Evolutionary conservation across 345 rosid genomes (phyloP).

Genomic region (Syzygium aromaticum): DNA sequence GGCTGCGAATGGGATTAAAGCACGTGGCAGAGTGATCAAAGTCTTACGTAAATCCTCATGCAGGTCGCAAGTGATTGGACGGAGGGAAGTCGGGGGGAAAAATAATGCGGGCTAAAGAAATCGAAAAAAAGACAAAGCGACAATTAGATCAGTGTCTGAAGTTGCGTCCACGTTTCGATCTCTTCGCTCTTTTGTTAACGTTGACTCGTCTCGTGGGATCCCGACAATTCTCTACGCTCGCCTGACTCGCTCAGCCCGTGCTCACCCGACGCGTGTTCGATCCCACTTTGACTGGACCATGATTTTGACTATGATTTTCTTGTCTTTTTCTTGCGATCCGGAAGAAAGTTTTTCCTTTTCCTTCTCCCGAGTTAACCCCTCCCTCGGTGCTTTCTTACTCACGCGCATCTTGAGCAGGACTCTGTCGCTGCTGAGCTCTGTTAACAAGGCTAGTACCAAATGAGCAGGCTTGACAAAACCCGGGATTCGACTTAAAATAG

Average conservation of each 20-base stretch:
- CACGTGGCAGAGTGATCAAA: not conserved
- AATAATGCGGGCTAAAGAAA: not conserved
- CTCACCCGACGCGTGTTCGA: not conserved
- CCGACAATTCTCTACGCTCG: not conserved
- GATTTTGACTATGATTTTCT: not conserved
- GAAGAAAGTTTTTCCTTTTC: not conserved
- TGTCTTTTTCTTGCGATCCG: not conserved
- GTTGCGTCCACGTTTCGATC: slow-evolving; percentile 1
- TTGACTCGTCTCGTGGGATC: not conserved
- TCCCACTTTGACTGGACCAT: not conserved
- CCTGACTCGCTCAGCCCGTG: not conserved
- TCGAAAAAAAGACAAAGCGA: not conserved
- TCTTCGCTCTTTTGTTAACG: not conserved
- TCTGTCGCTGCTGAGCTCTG: not conserved
- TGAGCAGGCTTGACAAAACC: no score
- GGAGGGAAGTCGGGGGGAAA: not conserved
- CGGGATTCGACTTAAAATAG: not conserved
- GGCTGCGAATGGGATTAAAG: not conserved
- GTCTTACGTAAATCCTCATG: not conserved
- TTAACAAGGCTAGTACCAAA: not conserved
- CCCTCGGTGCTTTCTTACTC: not conserved
- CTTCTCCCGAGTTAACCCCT: not conserved
- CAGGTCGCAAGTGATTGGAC: not conserved
- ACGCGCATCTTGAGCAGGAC: not conserved
- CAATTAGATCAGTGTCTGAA: not conserved